Conservation (phyloP, 2,329 filamentous ascomycete species). For the Colletotrichum neosansevieriae region DNA sequence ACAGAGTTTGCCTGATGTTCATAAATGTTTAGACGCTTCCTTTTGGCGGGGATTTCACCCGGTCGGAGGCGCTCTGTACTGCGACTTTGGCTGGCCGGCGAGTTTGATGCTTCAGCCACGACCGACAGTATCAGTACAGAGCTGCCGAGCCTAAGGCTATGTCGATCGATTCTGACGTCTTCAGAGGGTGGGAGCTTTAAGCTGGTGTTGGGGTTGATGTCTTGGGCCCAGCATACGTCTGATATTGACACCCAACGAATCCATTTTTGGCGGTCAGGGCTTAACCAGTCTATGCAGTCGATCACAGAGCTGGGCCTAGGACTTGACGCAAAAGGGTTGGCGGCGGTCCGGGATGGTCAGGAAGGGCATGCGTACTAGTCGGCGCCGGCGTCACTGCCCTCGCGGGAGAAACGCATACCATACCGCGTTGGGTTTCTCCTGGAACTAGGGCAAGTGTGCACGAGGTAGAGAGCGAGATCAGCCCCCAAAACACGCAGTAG, state of each 20-base stretch:
- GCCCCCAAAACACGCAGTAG: background rate
- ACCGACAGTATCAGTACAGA: background rate
- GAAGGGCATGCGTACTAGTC: slow-evolving; percentile 20
- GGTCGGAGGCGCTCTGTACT: background rate
- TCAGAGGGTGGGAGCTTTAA: slow-evolving; percentile 19
- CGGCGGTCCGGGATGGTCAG: background rate
- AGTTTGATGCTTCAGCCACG: slow-evolving; percentile 4
- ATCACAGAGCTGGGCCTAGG: slow-evolving; percentile 1
- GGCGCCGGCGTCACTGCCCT: slow-evolving; percentile 13
- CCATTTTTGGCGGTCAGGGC: slow-evolving; percentile 20
- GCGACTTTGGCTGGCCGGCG: slow-evolving; percentile 7
- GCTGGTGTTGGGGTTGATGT: slow-evolving; percentile 2
- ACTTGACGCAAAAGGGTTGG: slow-evolving; percentile 16
- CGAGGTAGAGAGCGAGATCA: slow-evolving; percentile 9
- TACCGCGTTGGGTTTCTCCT: slow-evolving; percentile 3
- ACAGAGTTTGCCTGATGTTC: slow-evolving; percentile 29
- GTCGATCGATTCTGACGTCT: slow-evolving; percentile 22
- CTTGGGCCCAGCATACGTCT: slow-evolving; percentile 12
- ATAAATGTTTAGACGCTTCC: slow-evolving; percentile 14
- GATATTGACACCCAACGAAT: slow-evolving; percentile 16
- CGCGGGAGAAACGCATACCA: slow-evolving; percentile 12
- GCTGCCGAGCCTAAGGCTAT: slow-evolving; percentile 3
- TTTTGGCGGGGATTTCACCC: slow-evolving; percentile 15
- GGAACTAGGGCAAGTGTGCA: slow-evolving; percentile 17
- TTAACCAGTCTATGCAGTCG: background rate